These are phyloP conservation scores for Lagenaria siceraria DNA, from an alignment of 306 rosid species.

Conservation along the genomic window DNA sequence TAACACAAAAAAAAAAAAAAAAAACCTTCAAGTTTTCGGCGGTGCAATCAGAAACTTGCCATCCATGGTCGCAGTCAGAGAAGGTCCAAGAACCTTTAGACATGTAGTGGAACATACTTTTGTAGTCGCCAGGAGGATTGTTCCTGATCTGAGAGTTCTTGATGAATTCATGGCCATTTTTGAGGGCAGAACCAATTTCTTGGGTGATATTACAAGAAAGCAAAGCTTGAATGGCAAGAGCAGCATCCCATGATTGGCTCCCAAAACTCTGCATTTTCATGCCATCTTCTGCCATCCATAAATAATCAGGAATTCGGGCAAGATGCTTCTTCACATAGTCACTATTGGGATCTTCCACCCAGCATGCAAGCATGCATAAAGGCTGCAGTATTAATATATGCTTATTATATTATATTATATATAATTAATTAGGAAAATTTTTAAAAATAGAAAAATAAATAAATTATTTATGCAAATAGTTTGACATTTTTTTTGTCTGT, in stretches of 20 bases:
- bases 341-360: conserved; percentile 29
- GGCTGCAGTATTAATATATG: background rate
- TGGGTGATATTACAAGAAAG: conserved; percentile 11
- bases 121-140: conserved; percentile 45
- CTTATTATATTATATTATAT: too few relatives aligned
- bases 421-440: too few relatives aligned
- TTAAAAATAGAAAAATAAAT: too few relatives aligned
- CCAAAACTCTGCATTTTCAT: conserved; percentile 22
- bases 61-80: conserved; percentile 61
- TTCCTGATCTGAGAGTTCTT: conserved; percentile 30
- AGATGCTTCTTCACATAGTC: conserved; percentile 24
- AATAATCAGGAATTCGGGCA: conserved; percentile 14
- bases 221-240: conserved; percentile 18
- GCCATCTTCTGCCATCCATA: conserved; percentile 35
- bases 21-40: conserved; percentile 46
- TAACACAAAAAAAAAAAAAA: too few relatives aligned
- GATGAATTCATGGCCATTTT: conserved; percentile 12
- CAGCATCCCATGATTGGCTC: conserved; percentile 26
- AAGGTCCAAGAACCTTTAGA: conserved; percentile 70
- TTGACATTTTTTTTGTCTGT: too few relatives aligned
- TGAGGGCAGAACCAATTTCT: conserved; percentile 13
- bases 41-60: conserved; percentile 62
- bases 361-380: conserved; percentile 29
- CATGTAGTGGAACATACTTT: conserved; percentile 46
- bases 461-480: too few relatives aligned